Conservation (phyloP, 208 protist genomes). For the Wallacemonas rigidus region DNA sequence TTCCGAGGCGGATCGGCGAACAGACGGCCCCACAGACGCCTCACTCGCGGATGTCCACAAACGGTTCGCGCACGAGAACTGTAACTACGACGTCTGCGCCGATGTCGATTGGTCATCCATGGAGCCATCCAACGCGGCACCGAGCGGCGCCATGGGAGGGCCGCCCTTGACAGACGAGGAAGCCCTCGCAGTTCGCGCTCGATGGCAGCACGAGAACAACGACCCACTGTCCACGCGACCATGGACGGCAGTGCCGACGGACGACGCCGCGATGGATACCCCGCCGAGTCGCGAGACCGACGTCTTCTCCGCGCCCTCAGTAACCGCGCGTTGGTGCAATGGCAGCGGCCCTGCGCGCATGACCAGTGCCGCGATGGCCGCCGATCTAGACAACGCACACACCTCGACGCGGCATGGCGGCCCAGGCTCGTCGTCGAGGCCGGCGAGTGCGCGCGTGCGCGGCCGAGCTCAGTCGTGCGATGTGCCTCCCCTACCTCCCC, state of each 20-base stretch:
- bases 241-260: background rate
- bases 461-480: no score
- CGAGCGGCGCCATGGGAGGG: background rate
- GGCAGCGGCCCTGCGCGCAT: slow-evolving; percentile 8
- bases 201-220: background rate
- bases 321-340: background rate
- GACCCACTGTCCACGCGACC: background rate
- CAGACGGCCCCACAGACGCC: background rate
- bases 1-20: background rate
- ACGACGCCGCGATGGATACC: no score
- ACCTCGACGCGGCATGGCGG: background rate
- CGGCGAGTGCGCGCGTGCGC: no score
- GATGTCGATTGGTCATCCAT: background rate
- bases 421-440: no score
- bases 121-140: background rate
- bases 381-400: background rate
- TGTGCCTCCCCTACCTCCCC: background rate
- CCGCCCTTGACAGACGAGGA: background rate
- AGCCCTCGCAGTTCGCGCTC: background rate
- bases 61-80: background rate
- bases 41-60: background rate
- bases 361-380: background rate
- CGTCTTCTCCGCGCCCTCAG: background rate
- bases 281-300: no score
- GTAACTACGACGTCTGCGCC: background rate